Percentiles rank a stretch among this genome's conserved stretches.
Evolutionary conservation across 768 basidiomycete species (phyloP).

Genomic region (Agaricus subrufescens): DNA sequence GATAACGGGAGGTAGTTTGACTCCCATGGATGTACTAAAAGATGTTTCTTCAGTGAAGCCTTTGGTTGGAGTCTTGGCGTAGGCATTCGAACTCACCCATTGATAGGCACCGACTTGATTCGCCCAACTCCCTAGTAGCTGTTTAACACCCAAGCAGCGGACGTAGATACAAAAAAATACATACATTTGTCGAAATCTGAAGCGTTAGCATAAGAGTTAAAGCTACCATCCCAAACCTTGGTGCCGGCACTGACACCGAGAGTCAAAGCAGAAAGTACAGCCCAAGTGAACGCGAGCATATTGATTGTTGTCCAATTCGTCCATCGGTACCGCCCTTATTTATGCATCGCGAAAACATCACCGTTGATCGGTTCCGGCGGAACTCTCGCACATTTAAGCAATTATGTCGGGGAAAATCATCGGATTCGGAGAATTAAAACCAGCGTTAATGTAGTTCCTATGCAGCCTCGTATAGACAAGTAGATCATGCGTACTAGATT

Average conservation of each 20-base stretch:
- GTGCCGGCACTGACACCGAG: constrained; percentile 41
- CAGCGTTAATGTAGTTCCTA: constrained; percentile 8
- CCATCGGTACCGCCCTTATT: background rate
- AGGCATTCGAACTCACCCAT: constrained; percentile 35
- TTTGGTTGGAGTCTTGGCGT: background rate
- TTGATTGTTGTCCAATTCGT: constrained; percentile 3
- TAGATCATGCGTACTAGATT: constrained; percentile 10
- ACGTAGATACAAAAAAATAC: constrained; percentile 8
- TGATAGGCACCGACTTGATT: constrained; percentile 52
- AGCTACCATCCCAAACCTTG: constrained; percentile 50
- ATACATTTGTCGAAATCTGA: constrained; percentile 51
- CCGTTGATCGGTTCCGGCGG: constrained; percentile 26
- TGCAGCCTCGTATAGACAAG: background rate
- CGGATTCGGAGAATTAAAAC: constrained; percentile 27
- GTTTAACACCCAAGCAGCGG: background rate
- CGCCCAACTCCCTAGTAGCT: constrained; percentile 46
- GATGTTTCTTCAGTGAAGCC: background rate
- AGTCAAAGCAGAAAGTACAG: constrained; percentile 28
- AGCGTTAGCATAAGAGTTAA: constrained; percentile 40
- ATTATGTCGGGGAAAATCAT: constrained; percentile 27
- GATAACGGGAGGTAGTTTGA: constrained; percentile 46
- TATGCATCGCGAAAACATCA: constrained; percentile 12
- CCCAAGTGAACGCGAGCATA: constrained; percentile 26
- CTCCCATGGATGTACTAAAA: constrained; percentile 51
- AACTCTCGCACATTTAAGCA: constrained; percentile 24